Evolutionary conservation across 768 basidiomycete genomes (phyloP).

Genomic region (Phlebiopsis gigantea): DNA sequence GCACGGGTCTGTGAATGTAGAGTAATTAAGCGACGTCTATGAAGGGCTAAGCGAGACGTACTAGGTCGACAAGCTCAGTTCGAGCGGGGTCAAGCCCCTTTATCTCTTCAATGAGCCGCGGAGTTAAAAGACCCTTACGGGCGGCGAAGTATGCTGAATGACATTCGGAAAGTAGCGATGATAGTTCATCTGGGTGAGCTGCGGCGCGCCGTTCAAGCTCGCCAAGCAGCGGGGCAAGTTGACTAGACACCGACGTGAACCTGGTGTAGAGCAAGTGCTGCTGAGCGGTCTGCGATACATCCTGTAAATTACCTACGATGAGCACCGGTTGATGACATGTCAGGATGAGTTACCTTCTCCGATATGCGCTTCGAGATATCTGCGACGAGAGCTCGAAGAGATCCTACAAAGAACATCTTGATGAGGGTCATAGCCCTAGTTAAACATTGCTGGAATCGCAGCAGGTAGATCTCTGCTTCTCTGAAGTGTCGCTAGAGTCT

Average conservation of each 20-base stretch:
- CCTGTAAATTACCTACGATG: conserved; percentile 33
- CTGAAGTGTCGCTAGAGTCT: conserved; percentile 74
- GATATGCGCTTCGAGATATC: conserved; percentile 73
- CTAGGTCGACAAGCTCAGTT: conserved; percentile 86
- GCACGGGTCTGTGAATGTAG: conserved; percentile 60
- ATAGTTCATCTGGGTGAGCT: conserved; percentile 80
- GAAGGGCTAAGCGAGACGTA: conserved; percentile 27
- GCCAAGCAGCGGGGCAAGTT: conserved; percentile 70
- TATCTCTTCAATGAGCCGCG: conserved; percentile 77
- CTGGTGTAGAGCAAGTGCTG: conserved; percentile 87
- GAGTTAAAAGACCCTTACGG: conserved; percentile 66
- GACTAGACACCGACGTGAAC: conserved; percentile 66
- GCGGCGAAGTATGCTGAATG: conserved; percentile 77
- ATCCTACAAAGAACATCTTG: conserved; percentile 93
- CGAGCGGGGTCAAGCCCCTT: conserved; percentile 70
- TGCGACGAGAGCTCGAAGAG: conserved; percentile 68
- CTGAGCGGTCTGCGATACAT: conserved; percentile 75
- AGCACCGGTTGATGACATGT: neutral
- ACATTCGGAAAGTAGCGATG: conserved; percentile 78
- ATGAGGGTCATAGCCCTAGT: conserved; percentile 97
- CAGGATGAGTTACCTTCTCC: conserved; percentile 53
- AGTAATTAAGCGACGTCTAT: neutral
- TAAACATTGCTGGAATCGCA: conserved; percentile 98
- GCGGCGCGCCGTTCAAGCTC: conserved; percentile 80
- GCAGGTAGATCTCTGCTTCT: conserved; percentile 91